Evolutionary conservation across 768 basidiomycete species (phyloP).

Genomic region (Rhizopogon vesiculosus): DNA sequence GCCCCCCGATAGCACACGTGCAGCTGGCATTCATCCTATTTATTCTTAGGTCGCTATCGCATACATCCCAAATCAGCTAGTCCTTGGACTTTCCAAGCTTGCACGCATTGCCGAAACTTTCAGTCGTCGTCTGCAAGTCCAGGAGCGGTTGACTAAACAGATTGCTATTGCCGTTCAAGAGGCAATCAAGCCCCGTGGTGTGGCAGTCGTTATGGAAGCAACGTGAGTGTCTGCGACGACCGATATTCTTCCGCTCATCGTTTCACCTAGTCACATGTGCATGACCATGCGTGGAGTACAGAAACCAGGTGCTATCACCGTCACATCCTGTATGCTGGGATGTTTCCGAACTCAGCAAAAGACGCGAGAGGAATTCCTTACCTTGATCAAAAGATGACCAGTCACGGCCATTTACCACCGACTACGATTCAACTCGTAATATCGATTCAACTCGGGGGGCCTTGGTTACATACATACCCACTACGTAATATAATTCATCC

Average conservation of each 20-base stretch:
- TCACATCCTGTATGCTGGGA: slow-evolving; percentile 97
- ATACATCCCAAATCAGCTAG: slow-evolving; percentile 93
- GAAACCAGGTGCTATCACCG: slow-evolving; percentile 93
- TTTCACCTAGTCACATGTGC: slow-evolving; percentile 73
- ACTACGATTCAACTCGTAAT: slow-evolving; percentile 47
- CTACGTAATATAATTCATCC: slow-evolving; percentile 11
- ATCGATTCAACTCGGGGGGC: slow-evolving; percentile 29
- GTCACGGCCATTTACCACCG: background rate
- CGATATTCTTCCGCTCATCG: slow-evolving; percentile 8
- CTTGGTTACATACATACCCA: slow-evolving; percentile 8
- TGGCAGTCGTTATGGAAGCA: slow-evolving; percentile 99
- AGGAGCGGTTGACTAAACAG: slow-evolving; percentile 96
- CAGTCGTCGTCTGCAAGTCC: slow-evolving; percentile 91
- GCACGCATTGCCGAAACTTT: slow-evolving; percentile 98
- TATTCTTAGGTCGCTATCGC: slow-evolving; percentile 84
- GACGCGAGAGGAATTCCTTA: slow-evolving; percentile 95
- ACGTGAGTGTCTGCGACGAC: slow-evolving; percentile 56
- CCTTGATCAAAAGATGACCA: slow-evolving; percentile 57
- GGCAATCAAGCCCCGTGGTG: slow-evolving; percentile 95
- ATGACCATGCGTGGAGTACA: slow-evolving; percentile 99
- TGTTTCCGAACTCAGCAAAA: slow-evolving; percentile 99
- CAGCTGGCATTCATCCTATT: slow-evolving; percentile 8
- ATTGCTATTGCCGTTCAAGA: slow-evolving; percentile 98
- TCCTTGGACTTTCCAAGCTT: slow-evolving; percentile 93
- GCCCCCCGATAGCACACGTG: background rate